A percentile compares a stretch with the other conserved stretches of the same genome.
phyloP scores from a whole-genome alignment of 805 yeast species.

The Jamesozyma rosinii region DNA sequence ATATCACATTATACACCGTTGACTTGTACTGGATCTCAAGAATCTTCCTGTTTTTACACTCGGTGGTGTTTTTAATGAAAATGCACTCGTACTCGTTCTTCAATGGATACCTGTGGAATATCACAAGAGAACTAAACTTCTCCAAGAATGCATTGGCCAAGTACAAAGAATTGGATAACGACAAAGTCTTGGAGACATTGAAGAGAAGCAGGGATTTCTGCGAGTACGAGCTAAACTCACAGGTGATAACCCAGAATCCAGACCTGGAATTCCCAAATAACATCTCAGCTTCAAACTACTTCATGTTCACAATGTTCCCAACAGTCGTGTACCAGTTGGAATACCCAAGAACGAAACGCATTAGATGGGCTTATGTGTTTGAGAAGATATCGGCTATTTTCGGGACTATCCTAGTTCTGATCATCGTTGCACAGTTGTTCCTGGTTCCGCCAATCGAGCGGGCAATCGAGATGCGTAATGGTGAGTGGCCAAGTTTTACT shows the following conservation, averaged over 20 bases:
- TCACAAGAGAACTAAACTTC: constrained; percentile 43
- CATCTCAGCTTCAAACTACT: constrained; percentile 55
- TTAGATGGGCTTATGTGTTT: constrained; percentile 60
- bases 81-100: constrained; percentile 88
- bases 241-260: constrained; percentile 30
- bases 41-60: constrained; percentile 75
- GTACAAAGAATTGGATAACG: constrained; percentile 25
- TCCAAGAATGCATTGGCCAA: constrained; percentile 39
- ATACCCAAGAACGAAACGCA: constrained; percentile 63
- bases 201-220: constrained; percentile 56
- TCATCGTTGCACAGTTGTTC: constrained; percentile 62
- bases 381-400: constrained; percentile 71
- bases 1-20: constrained; percentile 40
- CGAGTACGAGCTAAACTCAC: constrained; percentile 57
- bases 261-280: constrained; percentile 60
- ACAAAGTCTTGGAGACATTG: constrained; percentile 29
- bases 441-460: constrained; percentile 65
- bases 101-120: constrained; percentile 80
- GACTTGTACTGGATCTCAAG: constrained; percentile 81
- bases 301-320: constrained; percentile 79
- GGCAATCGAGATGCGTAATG: constrained; percentile 44
- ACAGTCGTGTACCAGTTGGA: constrained; percentile 75
- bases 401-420: constrained; percentile 79
- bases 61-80: constrained; percentile 84
- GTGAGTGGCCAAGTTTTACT: constrained; percentile 16